Evolutionary conservation across 257 asterid genomes (phyloP).

Genomic region (Coffea canephora): DNA sequence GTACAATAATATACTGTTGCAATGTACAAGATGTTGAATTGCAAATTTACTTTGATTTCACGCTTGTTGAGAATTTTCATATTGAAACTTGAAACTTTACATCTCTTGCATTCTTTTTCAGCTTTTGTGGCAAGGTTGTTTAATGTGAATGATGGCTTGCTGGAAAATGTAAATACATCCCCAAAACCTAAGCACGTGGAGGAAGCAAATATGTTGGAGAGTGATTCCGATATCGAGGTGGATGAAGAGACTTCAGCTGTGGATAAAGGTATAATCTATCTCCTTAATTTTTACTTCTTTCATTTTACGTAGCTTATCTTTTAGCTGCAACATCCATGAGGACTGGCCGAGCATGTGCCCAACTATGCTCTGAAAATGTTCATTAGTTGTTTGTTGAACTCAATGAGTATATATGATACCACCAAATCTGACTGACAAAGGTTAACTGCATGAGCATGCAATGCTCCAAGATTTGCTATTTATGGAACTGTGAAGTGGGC

Average conservation of each 20-base stretch:
- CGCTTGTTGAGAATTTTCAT: not conserved
- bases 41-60: not conserved
- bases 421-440: not conserved
- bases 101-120: conserved; percentile 31
- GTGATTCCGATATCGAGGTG: conserved; percentile 44
- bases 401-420: too few species aligned
- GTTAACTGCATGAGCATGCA: not conserved
- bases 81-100: not conserved
- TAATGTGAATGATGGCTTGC: conserved; percentile 31
- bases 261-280: conserved; percentile 17
- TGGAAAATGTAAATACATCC: conserved; percentile 52
- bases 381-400: not conserved
- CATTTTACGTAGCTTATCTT: too few species aligned
- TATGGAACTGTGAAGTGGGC: not conserved
- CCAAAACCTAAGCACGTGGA: conserved; percentile 60
- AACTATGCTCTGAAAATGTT: not conserved
- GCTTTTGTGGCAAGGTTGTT: conserved; percentile 63
- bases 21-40: not conserved
- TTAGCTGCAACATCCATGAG: not conserved
- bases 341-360: not conserved
- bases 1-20: not conserved
- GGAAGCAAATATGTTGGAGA: conserved; percentile 37
- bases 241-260: conserved; percentile 33
- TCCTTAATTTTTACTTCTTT: too few species aligned
- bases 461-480: not conserved